Base-by-base conservation (phyloP, 2,329 filamentous ascomycete genomes). In the Curvularia verruculosa region DNA sequence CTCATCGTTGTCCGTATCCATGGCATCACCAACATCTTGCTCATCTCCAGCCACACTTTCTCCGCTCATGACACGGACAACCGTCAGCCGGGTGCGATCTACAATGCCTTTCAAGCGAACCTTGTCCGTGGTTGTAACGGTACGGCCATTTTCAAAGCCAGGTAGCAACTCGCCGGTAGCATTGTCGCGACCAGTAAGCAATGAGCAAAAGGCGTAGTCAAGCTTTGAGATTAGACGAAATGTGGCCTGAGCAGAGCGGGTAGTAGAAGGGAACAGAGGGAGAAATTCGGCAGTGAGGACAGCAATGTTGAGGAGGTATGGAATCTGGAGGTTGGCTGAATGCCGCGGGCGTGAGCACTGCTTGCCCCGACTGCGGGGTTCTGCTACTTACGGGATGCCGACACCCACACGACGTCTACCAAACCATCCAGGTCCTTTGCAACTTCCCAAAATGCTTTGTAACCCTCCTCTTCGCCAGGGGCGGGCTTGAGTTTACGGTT, bases 51-150 rank as follows among this genome's bases (percentile, higher is more conserved):
- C 76, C 2, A 80, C 79, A 29, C 80, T 75, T 55, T 83, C 83
- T 52, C 79, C 81, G 58, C 83, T 84, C 80, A 92, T 83, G 15
- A 87, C 83, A 57, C 90, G 87, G 1, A 92, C 85, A 55, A 94
- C 85, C 5, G 86, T 76, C 7, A 92, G 78, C 24, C 93, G 83
- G 15, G 89, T 90, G 63, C 88, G 85, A 71, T 96, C 90, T 0
- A 92, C 90, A 28, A 96, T 79, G 69, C 90, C 91, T 70, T 90
- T 89, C 62, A 93, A 89, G 39, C 94, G 85, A 7, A 98, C 92
- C 82, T 95, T 96, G 74, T 97, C 92, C 0, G 90, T 94, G 18
- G 87, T 92, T 80, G 91, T 88, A 0, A 91, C 89, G 8, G 78
- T 78, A 5, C 82, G 78, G 0, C 84, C 84, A 6, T 79, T 82